Evolutionary conservation across 1,284 basidiomycete species (phyloP), one percentile per base, ranked within the genome.

Genomic region (Ganoderma sinense): DNA sequence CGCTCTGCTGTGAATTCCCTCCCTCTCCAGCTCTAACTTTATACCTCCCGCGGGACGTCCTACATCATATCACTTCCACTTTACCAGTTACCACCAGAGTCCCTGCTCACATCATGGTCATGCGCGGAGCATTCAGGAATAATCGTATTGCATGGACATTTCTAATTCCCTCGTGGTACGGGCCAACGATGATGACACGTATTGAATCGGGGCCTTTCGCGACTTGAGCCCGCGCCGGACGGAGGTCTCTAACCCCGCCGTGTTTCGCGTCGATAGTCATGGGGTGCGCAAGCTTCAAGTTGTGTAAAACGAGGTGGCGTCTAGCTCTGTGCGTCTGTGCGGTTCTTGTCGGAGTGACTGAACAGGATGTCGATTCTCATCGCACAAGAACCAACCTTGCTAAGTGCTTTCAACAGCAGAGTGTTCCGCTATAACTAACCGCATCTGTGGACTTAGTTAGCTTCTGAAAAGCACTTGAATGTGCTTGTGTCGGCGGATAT

Each of bases 81-180:
- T 31, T 56, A 31, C 29, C 29, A 23, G 18, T 31, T 56, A 31
- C 29, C 29, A 23, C 53, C 31, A 29, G 31, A 31, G 29, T 33
- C 53, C 29, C 26, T 56, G 53, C 53, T 56, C 53, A 56, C 18
- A 56, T 18, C 62, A 40, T 8, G 41, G 33, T 16, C 43, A 11
- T 31, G 18, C 45, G 31, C 48, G 39, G 26, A 29, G 65, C 45
- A 66, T 59, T 31, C 56, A 45, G 64, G 64, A 66, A 48, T 66
- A 66, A 66, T 66, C 65, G 33, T 66, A 66, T 61, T 20, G 65
- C 65, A 61, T 48, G 64, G 56, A 66, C 65, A 66, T 62, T 43
- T 23, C 36, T 36, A 64, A 64, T 36, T 20, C 14, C 31, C 7
- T 64, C 33, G 43, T 26, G 10, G 45, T 31, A 23, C n/a, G 61